A percentile compares a stretch with the other conserved stretches of the same genome.
Evolutionary conservation across 768 basidiomycete species (phyloP).

Genomic region (Lactifluus pinguis): DNA sequence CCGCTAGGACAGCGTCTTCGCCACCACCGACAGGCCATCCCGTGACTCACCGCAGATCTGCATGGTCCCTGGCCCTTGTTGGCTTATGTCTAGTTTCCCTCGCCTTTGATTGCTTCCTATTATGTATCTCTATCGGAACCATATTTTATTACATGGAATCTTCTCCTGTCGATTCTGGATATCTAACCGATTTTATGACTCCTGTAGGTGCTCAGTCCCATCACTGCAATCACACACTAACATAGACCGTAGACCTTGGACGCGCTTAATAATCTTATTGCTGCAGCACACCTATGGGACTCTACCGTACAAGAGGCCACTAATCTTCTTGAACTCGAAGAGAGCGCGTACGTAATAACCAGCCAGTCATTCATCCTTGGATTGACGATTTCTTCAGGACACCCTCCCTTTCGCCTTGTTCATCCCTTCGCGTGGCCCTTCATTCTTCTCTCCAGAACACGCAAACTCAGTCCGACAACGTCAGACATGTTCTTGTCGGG

Average conservation of each 20-base stretch:
- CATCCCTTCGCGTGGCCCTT: constrained; percentile 57
- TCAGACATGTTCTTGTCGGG: constrained; percentile 70
- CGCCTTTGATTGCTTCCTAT: constrained; percentile 5
- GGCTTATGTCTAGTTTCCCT: constrained; percentile 13
- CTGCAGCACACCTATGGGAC: constrained; percentile 66
- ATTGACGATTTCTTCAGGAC: constrained; percentile 29
- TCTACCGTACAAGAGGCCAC: constrained; percentile 63
- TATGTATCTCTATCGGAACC: constrained; percentile 11
- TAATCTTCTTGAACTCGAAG: constrained; percentile 56
- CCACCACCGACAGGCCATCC: background rate
- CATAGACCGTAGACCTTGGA: constrained; percentile 45
- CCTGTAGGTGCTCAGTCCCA: constrained; percentile 1
- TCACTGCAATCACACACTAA: background rate
- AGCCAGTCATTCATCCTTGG: constrained; percentile 2
- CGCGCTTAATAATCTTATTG: constrained; percentile 57
- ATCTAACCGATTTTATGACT: constrained; percentile 2
- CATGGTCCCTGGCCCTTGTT: background rate
- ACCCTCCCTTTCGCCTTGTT: constrained; percentile 41
- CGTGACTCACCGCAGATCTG: background rate
- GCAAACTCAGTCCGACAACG: constrained; percentile 72
- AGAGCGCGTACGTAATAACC: constrained; percentile 42
- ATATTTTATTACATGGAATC: constrained; percentile 11
- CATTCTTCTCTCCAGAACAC: constrained; percentile 68
- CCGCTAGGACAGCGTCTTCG: background rate
- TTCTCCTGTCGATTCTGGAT: background rate